A percentile compares a stretch with the other conserved stretches of the same genome.
Evolutionary conservation across 768 basidiomycete genomes (phyloP).

Genomic region (Boletus barrowsii): DNA sequence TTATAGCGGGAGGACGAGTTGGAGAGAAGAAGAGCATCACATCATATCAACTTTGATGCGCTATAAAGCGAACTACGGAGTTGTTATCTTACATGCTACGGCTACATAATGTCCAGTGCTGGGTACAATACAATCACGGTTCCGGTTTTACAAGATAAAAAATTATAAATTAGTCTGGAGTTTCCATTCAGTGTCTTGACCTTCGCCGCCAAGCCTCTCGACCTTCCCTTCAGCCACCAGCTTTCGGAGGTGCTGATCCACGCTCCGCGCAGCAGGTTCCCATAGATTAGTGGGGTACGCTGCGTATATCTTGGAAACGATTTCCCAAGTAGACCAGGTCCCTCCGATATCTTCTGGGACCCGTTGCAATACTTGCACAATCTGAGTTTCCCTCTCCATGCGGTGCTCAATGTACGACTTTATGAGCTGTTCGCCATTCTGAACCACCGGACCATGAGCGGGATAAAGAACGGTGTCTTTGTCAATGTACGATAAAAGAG

Average conservation of each 20-base stretch:
- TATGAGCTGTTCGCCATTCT: conserved; percentile 59
- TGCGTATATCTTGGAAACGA: conserved; percentile 67
- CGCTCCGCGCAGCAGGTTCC: conserved; percentile 66
- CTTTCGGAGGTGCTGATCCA: conserved; percentile 73
- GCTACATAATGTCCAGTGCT: conserved; percentile 5
- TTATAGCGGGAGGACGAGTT: conserved; percentile 87
- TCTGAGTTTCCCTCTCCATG: conserved; percentile 75
- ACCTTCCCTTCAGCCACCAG: conserved; percentile 64
- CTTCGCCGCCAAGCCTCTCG: conserved; percentile 47
- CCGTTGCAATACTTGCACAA: conserved; percentile 50
- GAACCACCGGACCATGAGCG: conserved; percentile 81
- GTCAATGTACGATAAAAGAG: conserved; percentile 45
- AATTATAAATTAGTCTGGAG: conserved; percentile 15
- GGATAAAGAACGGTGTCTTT: conserved; percentile 68
- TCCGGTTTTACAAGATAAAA: background rate
- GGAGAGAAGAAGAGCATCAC: conserved; percentile 83
- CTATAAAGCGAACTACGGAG: conserved; percentile 41
- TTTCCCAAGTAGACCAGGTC: conserved; percentile 60
- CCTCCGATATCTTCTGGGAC: conserved; percentile 20
- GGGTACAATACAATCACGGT: background rate
- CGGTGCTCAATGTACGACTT: conserved; percentile 77
- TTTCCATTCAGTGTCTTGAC: conserved; percentile 49
- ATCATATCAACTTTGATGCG: conserved; percentile 97
- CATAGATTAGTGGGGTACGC: conserved; percentile 68
- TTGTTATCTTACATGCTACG: conserved; percentile 17